phyloP scores from a whole-genome alignment of 106 monocot species.

The Narthecium ossifragum region DNA sequence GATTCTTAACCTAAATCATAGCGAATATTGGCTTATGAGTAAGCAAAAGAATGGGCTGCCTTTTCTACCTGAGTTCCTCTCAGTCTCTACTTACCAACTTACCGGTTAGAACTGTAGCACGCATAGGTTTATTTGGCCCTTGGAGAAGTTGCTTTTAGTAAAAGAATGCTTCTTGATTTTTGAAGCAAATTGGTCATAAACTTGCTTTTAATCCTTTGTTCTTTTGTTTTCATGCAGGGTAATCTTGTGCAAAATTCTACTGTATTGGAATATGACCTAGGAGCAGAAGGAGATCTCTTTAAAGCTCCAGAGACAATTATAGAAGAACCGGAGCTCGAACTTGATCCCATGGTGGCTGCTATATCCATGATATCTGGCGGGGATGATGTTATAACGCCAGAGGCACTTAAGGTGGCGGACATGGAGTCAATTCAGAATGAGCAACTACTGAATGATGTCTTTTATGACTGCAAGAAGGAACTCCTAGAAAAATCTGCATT shows the following conservation, averaged over 20 bases:
- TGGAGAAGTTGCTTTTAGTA: no score
- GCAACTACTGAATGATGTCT: conserved; percentile 50
- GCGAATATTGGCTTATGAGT: no score
- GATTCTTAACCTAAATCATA: no score
- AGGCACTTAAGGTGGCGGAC: conserved; percentile 35
- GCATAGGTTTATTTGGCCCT: no score
- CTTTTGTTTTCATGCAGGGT: conserved; percentile 4
- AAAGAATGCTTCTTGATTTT: background rate
- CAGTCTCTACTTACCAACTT: no score
- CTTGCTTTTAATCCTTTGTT: background rate
- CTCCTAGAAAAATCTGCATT: conserved; percentile 44
- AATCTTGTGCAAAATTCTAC: conserved; percentile 17
- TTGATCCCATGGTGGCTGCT: conserved; percentile 54
- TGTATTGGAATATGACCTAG: conserved; percentile 59
- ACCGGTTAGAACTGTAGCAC: no score
- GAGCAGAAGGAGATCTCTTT: conserved; percentile 66
- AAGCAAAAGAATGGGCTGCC: no score
- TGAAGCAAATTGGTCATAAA: no score
- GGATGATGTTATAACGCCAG: conserved; percentile 26
- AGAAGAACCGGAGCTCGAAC: conserved; percentile 33
- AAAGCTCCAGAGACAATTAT: conserved; percentile 69
- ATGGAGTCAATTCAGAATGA: conserved; percentile 53
- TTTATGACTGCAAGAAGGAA: conserved; percentile 75
- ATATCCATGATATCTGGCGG: conserved; percentile 55
- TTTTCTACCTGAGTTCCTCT: no score